Conservation (phyloP, 352 stramenopile species). For the Phytophthora pluvialis region DNA sequence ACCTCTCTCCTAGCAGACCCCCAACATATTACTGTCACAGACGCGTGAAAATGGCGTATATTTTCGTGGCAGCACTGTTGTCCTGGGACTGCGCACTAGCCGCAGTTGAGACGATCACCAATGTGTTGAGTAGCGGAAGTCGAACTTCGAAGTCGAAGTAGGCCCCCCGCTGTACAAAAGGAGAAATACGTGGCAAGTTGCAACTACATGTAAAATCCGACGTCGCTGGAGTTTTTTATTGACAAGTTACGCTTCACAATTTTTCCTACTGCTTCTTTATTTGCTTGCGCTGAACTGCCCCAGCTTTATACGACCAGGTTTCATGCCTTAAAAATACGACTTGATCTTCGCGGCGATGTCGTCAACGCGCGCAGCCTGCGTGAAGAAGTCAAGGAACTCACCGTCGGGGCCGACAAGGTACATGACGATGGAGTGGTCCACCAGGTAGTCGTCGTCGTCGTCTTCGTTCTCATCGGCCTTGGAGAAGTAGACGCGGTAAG, state of each 20-base stretch:
- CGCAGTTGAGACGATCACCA: too few species aligned
- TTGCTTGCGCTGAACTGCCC: background rate
- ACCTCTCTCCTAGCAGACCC: too few species aligned
- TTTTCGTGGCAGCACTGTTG: too few species aligned
- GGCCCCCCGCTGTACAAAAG: too few species aligned
- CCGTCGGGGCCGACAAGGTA: conserved; percentile 97
- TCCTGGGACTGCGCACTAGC: too few species aligned
- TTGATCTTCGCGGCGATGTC: conserved; percentile 96
- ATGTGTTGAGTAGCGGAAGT: too few species aligned
- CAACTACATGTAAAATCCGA: too few species aligned
- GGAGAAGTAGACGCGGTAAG: conserved; percentile 99
- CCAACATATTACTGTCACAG: too few species aligned
- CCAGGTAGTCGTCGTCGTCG: conserved; percentile 99
- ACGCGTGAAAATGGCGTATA: too few species aligned
- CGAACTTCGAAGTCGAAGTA: too few species aligned
- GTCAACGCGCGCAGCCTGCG: conserved; percentile 94
- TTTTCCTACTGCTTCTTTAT: background rate
- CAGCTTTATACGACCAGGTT: background rate
- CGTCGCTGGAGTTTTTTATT: background rate
- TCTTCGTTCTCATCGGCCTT: conserved; percentile 95
- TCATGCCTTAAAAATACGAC: conserved; percentile 56
- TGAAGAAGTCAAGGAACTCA: conserved; percentile 99
- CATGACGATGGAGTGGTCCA: conserved; percentile 99
- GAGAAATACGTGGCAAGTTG: too few species aligned
- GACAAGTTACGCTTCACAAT: background rate